Base-by-base conservation (phyloP, 164 flowering plant species). In the Stephania cephalantha region DNA sequence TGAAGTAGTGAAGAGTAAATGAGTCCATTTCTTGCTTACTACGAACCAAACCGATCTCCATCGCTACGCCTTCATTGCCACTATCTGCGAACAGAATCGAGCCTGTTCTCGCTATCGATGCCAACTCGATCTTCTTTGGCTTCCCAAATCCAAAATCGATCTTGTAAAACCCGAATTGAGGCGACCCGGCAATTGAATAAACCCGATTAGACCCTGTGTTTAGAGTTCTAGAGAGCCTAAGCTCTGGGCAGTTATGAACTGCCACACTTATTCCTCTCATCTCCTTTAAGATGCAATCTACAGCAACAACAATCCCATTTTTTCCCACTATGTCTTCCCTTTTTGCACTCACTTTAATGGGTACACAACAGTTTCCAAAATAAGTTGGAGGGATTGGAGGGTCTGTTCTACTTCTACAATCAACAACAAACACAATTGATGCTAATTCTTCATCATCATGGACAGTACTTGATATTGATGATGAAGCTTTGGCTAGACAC, bases 351-450 rank as follows among this genome's bases (percentile, higher is more conserved):
- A 75, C 71, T 2, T 71, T 25, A 12, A 77, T 55, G 12, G n/a
- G 3, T 0, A 48, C 69, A 0, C 81, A 0, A 76, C 89, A 87
- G 58, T 86, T 89, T 0, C 90, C 92, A 22, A 86, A 82, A 45
- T 85, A 89, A 0, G 81, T 73, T 4, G 31, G 55, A 0, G 89
- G 88, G 6, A 85, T 3, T 2, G 81, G 80, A 7, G 70, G 78
- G 4, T 70, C 71, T 7, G 79, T 25, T 1, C 82, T 78, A 31
- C 72, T 74, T 20, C 87, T 71, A 50, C 79, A 76, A 42, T 86
- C 88, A 1, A 82, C 86, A 0, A 71, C 70, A 12, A 83, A 77
- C 13, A 22, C 3, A 6, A 88, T 82, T 53, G 4, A 50, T 15
- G 78, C 55, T 44, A n/a, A n/a, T n/a, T 74, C 69, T 2, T 61